Evolutionary conservation across 441 rosid species (phyloP), one percentile per base, ranked within the genome.

Genomic region (Omphalea diandra): DNA sequence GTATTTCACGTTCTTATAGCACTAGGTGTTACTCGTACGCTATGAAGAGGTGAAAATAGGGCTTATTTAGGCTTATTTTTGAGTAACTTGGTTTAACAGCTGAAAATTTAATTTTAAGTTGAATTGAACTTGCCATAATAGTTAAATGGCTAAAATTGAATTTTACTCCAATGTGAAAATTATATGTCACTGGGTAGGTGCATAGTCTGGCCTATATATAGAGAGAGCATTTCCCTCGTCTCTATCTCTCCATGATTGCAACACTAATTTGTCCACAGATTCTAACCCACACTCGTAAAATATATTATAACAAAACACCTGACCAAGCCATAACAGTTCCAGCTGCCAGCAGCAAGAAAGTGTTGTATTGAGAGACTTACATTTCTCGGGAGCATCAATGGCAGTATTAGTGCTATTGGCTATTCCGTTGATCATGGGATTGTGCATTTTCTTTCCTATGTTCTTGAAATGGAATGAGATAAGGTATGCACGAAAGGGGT

Each of bases 401-500:
- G 82, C 81, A 60, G 68, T 50, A n/a, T 22, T 63, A 20, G 53
- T 53, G 49, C 10, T 76, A 52, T 22, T 71, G 49, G 43, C 50
- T 33, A 44, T 61, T 66, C 66, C 43, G 35, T 7, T 76, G 47
- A n/a, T n/a, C n/a, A 32, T 68, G 38, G 79, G 70, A 32, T 67
- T 78, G 20, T 54, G 56, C 63, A 14, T 71, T 52, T 80, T 68
- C 73, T 84, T 85, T 49, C 70, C 82, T 68, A 72, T 83, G 69
- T 57, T 88, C 60, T 75, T 87, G 78, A 81, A 80, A 71, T 88
- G 98, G 95, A 90, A 88, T 71, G 87, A 83, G 53, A 70, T 93
- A 53, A 70, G 85, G 29, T 86, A 86, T 73, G 75, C 77, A 67
- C 85, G 80, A 72, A 87, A 82, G 76, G 88, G 97, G 41, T 83